These are phyloP conservation scores for Rhizophlyctis rosea DNA, from an alignment of 192 early-diverging fungal species.

Conservation along the genomic window DNA sequence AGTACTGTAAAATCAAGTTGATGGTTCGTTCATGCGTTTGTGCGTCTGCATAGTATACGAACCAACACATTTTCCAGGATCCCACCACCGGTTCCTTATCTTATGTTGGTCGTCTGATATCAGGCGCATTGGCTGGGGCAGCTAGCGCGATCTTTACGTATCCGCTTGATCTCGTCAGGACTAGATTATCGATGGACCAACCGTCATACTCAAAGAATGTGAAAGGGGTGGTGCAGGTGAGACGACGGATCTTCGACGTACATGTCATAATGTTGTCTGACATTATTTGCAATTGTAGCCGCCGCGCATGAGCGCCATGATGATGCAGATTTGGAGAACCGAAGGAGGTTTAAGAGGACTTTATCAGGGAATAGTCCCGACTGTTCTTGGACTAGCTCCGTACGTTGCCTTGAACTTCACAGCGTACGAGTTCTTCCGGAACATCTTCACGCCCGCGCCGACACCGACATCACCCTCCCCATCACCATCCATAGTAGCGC, in stretches of 20 bases:
- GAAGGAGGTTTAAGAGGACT: not conserved
- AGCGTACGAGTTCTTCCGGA: not conserved
- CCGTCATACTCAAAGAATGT: not conserved
- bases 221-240: not conserved
- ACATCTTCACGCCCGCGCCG: not conserved
- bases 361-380: not conserved
- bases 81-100: too few species aligned
- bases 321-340: not conserved
- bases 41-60: too few species aligned
- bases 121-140: not conserved
- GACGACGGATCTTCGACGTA: not conserved
- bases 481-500: not conserved
- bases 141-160: not conserved
- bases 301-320: not conserved
- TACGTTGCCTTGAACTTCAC: not conserved
- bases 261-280: not conserved
- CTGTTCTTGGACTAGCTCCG: not conserved
- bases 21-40: not conserved
- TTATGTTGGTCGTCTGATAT: not conserved
- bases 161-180: not conserved
- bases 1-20: not conserved
- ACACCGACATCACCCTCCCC: not conserved
- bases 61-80: too few species aligned
- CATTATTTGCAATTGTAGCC: not conserved
- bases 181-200: not conserved